These are phyloP conservation scores for Botrytis tulipae DNA, from an alignment of 2,329 filamentous ascomycete genomes.

Conservation along the genomic window DNA sequence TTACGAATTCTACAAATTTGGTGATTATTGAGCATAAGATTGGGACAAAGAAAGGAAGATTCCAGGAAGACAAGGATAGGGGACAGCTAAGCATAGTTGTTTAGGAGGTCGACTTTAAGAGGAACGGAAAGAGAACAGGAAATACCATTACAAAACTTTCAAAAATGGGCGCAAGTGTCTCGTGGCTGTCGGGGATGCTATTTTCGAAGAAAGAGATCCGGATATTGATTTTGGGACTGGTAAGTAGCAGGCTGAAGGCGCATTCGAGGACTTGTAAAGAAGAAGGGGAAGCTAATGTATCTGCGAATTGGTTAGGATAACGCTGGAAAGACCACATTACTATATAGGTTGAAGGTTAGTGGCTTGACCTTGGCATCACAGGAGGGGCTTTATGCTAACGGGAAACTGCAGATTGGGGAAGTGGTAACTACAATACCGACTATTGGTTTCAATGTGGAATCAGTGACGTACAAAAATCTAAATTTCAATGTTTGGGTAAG, in stretches of 20 bases:
- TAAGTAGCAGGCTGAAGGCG: slow-evolving; percentile 48
- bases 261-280: slow-evolving; percentile 11
- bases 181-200: slow-evolving; percentile 69
- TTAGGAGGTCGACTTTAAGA: slow-evolving; percentile 3
- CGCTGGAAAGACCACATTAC: slow-evolving; percentile 93
- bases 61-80: slow-evolving; percentile 16
- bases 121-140: slow-evolving; percentile 5
- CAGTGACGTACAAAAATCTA: slow-evolving; percentile 95
- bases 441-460: slow-evolving; percentile 99
- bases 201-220: slow-evolving; percentile 98
- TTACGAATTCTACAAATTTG: neutral
- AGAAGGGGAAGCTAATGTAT: slow-evolving; percentile 20
- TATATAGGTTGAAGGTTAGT: slow-evolving; percentile 89
- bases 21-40: slow-evolving; percentile 11
- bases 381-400: neutral
- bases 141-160: slow-evolving; percentile 19
- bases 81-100: slow-evolving; percentile 20
- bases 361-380: neutral
- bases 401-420: slow-evolving; percentile 74
- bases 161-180: slow-evolving; percentile 62
- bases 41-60: slow-evolving; percentile 9
- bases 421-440: slow-evolving; percentile 99
- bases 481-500: slow-evolving; percentile 98
- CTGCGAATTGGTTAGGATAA: slow-evolving; percentile 66
- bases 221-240: slow-evolving; percentile 90